Evolutionary conservation across 306 rosid genomes (phyloP).

Genomic region (Rosa rugosa): DNA sequence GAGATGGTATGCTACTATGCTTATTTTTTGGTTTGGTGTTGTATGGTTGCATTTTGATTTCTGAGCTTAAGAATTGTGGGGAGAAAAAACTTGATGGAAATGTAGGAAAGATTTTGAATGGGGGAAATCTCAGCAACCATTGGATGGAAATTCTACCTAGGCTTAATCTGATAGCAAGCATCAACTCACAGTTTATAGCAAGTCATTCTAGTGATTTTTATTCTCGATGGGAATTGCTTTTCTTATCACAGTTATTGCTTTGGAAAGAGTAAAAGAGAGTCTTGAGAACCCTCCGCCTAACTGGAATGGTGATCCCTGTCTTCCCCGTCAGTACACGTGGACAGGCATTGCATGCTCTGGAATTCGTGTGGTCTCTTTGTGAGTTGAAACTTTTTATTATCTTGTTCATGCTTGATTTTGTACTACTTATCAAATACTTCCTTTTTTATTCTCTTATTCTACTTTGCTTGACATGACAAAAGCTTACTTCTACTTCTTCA

Average conservation of each 20-base stretch:
- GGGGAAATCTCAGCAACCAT: neutral
- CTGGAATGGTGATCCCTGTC: slow-evolving; percentile 95
- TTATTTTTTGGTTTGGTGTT: neutral
- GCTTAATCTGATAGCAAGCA: neutral
- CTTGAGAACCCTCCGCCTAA: slow-evolving; percentile 64
- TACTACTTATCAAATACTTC: slow-evolving; percentile 16
- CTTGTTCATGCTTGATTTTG: slow-evolving; percentile 14
- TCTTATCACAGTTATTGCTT: slow-evolving; percentile 60
- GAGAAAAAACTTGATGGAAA: neutral
- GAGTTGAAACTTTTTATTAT: slow-evolving; percentile 39
- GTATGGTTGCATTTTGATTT: neutral
- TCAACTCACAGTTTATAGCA: neutral
- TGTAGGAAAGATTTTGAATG: neutral
- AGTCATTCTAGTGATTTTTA: neutral
- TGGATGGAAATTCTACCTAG: neutral
- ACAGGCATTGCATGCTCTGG: slow-evolving; percentile 82
- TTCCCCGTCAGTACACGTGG: slow-evolving; percentile 77
- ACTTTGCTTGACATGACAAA: neutral
- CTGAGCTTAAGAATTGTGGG: neutral
- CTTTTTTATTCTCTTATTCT: neutral
- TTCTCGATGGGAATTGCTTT: slow-evolving; percentile 12
- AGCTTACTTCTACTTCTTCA: slow-evolving; percentile 30
- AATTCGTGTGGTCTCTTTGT: slow-evolving; percentile 73
- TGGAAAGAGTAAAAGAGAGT: slow-evolving; percentile 47
- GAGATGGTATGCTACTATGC: slow-evolving; percentile 60